Conservation (phyloP, 202 grass and related monocot genomes). For the Musa balbisiana region DNA sequence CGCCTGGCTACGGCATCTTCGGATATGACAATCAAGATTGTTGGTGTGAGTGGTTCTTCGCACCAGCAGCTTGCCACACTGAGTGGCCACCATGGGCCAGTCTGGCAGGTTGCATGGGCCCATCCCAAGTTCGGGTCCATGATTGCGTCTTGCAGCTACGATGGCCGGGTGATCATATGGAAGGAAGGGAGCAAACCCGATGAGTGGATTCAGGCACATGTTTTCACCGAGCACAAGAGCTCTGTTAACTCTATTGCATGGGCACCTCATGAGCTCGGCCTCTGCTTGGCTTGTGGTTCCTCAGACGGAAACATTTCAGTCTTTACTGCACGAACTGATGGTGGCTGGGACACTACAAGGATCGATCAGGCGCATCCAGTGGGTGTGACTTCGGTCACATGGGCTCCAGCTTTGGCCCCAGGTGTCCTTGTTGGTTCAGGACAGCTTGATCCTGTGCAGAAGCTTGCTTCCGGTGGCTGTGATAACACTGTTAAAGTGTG, state of each 20-base stretch:
- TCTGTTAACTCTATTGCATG: conserved; percentile 9
- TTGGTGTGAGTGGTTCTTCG: conserved; percentile 5
- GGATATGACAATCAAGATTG: conserved; percentile 1
- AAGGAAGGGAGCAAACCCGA: conserved; percentile 8
- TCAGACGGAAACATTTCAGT: conserved; percentile 6
- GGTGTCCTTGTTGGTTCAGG: conserved; percentile 3
- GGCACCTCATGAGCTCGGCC: conserved; percentile 6
- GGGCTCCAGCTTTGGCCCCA: conserved; percentile 7
- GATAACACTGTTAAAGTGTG: conserved; percentile 10
- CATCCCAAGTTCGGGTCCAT: conserved; percentile 6
- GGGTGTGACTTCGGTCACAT: conserved; percentile 8
- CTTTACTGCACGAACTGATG: conserved; percentile 3
- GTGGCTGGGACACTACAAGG: conserved; percentile 5
- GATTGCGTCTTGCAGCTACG: conserved; percentile 9
- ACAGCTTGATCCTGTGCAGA: not conserved
- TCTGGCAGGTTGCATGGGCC: conserved; percentile 3
- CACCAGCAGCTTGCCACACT: conserved; percentile 9
- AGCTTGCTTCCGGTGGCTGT: conserved; percentile 1
- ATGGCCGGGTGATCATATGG: conserved; percentile 5
- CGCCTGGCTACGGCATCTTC: not conserved
- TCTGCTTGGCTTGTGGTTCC: conserved; percentile 5
- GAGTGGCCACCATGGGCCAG: not conserved
- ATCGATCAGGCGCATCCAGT: conserved; percentile 9
- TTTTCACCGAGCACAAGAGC: conserved; percentile 7
- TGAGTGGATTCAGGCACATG: conserved; percentile 7